Conservation (phyloP, 768 basidiomycete species). For the Paxillus involutus region DNA sequence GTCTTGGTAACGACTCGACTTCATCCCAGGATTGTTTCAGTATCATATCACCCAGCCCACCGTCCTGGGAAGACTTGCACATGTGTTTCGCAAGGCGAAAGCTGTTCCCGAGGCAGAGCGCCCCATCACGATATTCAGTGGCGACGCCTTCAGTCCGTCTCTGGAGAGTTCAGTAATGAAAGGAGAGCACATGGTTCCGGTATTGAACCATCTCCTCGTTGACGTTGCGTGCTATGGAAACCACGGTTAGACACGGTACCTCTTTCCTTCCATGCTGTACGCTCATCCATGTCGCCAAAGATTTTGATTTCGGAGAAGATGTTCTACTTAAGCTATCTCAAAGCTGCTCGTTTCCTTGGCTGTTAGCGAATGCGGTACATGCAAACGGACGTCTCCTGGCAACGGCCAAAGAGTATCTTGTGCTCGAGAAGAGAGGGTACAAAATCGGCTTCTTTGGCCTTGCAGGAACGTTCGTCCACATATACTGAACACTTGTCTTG, state of each 20-base stretch:
- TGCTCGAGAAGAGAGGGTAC: slow-evolving; percentile 6
- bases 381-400: slow-evolving; percentile 1
- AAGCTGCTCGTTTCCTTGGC: slow-evolving; percentile 9
- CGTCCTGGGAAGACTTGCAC: slow-evolving; percentile 1
- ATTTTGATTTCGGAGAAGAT: slow-evolving; percentile 10
- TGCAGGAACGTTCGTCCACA: slow-evolving; percentile 9
- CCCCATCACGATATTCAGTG: slow-evolving; percentile 5
- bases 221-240: slow-evolving; percentile 9
- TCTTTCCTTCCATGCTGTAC: background rate
- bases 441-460: slow-evolving; percentile 6
- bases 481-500: background rate
- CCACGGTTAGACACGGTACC: background rate
- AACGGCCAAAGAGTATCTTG: slow-evolving; percentile 4
- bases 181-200: slow-evolving; percentile 3
- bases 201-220: slow-evolving; percentile 8
- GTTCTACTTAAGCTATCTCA: slow-evolving; percentile 1
- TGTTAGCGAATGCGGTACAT: slow-evolving; percentile 11
- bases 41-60: slow-evolving; percentile 10
- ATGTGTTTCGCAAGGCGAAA: slow-evolving; percentile 3
- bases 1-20: background rate
- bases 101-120: background rate
- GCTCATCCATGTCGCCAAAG: background rate
- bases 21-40: background rate
- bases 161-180: slow-evolving; percentile 8
- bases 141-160: slow-evolving; percentile 10